Evolutionary conservation across 2,329 filamentous ascomycete genomes (phyloP).

Genomic region (Aspergillus sergii): DNA sequence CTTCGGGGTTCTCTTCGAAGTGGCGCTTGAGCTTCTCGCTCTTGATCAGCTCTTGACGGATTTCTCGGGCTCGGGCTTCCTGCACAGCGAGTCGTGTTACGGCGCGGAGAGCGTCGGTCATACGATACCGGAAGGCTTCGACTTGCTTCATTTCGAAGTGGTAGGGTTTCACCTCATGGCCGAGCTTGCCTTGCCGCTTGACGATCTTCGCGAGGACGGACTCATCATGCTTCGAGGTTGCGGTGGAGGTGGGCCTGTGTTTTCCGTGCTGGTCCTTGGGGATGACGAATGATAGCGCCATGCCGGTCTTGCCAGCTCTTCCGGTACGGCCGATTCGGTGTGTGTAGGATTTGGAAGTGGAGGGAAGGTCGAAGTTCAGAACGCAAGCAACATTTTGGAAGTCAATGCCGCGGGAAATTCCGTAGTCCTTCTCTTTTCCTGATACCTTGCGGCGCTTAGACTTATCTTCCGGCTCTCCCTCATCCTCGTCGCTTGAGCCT

Average conservation of each 20-base stretch:
- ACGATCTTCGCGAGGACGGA: constrained; percentile 78
- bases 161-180: constrained; percentile 84
- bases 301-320: constrained; percentile 85
- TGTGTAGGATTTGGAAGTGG: constrained; percentile 88
- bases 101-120: constrained; percentile 86
- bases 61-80: constrained; percentile 84
- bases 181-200: constrained; percentile 75
- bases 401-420: constrained; percentile 93
- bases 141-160: constrained; percentile 93
- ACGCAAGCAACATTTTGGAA: constrained; percentile 95
- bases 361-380: constrained; percentile 94
- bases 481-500: constrained; percentile 44
- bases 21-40: constrained; percentile 92
- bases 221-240: constrained; percentile 79
- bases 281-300: constrained; percentile 93
- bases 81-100: constrained; percentile 89
- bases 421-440: constrained; percentile 81
- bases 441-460: constrained; percentile 66
- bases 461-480: constrained; percentile 34
- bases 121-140: constrained; percentile 90
- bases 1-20: constrained; percentile 95
- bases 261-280: constrained; percentile 81
- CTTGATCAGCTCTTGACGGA: constrained; percentile 87
- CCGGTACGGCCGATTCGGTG: constrained; percentile 94
- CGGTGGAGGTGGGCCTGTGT: constrained; percentile 81